Percentiles rank a stretch among this genome's conserved stretches.
Evolutionary conservation across 768 basidiomycete genomes (phyloP).

Genomic region (Mrakia frigida): DNA sequence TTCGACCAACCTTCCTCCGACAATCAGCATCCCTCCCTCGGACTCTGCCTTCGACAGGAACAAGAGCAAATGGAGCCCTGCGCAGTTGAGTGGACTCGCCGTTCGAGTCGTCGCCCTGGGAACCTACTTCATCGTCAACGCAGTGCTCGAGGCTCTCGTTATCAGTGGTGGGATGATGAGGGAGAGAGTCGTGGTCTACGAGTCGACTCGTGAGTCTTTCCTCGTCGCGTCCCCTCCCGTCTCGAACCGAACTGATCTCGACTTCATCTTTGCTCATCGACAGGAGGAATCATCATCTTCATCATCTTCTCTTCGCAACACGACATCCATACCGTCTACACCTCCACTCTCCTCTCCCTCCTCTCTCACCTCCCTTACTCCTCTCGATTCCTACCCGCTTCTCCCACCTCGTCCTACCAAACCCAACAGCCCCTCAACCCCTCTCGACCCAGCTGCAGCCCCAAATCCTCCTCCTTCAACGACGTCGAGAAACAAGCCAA

Average conservation of each 20-base stretch:
- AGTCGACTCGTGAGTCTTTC: neutral
- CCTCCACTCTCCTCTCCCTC: neutral
- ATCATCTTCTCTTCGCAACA: slow-evolving; percentile 1
- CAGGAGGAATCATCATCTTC: slow-evolving; percentile 1
- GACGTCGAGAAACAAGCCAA: neutral
- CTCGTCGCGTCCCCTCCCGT: neutral
- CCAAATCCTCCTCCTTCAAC: neutral
- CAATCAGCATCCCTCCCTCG: neutral
- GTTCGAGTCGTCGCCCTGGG: neutral
- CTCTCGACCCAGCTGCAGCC: neutral
- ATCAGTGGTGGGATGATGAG: neutral
- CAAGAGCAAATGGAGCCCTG: neutral
- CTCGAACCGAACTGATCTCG: neutral
- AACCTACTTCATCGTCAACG: slow-evolving; percentile 2
- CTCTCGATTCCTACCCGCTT: neutral
- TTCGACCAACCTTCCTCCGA: neutral
- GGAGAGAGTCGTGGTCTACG: neutral
- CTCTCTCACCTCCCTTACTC: neutral
- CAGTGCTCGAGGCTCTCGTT: neutral
- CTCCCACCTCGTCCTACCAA: neutral
- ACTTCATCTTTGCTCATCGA: neutral
- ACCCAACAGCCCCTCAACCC: neutral
- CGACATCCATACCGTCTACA: slow-evolving; percentile 2
- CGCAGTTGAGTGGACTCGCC: neutral
- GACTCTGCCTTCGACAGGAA: neutral